A percentile compares a stretch with the other conserved stretches of the same genome.
Evolutionary conservation across 345 rosid genomes (phyloP).

Genomic region (Hevea brasiliensis): DNA sequence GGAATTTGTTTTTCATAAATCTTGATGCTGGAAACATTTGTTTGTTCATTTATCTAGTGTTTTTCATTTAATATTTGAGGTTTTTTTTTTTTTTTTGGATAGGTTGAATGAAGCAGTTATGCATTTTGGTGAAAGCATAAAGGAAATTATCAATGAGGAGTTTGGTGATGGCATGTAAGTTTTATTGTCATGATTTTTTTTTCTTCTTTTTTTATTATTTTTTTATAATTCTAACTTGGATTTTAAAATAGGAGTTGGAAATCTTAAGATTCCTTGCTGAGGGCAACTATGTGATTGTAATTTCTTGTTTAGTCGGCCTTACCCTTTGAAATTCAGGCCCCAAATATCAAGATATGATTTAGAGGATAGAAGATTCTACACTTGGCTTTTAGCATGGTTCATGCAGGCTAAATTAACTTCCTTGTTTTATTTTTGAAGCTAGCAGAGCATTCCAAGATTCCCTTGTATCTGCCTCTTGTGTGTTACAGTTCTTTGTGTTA

Average conservation of each 20-base stretch:
- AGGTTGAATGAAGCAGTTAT: slow-evolving; percentile 94
- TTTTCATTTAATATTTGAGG: not conserved
- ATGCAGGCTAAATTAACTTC: not conserved
- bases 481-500: not conserved
- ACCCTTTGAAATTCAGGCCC: not conserved
- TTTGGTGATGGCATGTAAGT: slow-evolving; percentile 95
- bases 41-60: not conserved
- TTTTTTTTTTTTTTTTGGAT: not conserved
- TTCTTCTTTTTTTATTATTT: not conserved
- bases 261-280: not conserved
- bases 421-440: not conserved
- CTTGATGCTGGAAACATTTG: not conserved
- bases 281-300: not conserved
- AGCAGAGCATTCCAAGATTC: not conserved
- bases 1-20: not conserved
- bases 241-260: not conserved
- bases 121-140: slow-evolving; percentile 97
- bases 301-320: not conserved
- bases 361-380: not conserved
- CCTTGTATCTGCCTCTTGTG: not conserved
- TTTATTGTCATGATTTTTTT: not conserved
- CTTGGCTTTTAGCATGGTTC: not conserved
- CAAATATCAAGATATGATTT: not conserved
- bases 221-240: not conserved
- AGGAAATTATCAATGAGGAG: slow-evolving; percentile 90